Percentiles rank a stretch among this genome's conserved stretches.
These are phyloP conservation scores for Zygoascus hellenicus DNA, from an alignment of 1,139 yeast species.

Conservation along the genomic window DNA sequence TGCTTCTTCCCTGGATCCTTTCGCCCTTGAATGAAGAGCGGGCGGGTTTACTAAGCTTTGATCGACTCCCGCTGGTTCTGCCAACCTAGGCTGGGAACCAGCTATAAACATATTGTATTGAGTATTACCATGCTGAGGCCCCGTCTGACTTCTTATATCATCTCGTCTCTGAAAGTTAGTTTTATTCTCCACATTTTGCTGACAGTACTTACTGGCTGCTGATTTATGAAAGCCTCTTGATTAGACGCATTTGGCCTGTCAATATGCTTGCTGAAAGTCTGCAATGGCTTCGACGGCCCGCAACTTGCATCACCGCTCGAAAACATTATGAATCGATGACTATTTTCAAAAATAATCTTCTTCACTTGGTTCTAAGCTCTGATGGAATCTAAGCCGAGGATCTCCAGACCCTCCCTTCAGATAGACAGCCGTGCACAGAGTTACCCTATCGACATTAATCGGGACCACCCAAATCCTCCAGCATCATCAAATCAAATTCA, in stretches of 20 bases:
- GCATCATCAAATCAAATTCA: neutral
- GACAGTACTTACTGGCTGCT: slow-evolving; percentile 10
- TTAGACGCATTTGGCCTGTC: neutral
- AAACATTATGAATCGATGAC: slow-evolving; percentile 9
- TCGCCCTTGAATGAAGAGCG: no score
- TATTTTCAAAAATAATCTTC: neutral
- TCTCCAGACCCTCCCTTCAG: no score
- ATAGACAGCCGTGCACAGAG: no score
- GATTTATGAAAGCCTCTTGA: slow-evolving; percentile 4
- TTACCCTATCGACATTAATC: no score
- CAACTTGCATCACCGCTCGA: slow-evolving; percentile 18
- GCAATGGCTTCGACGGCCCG: slow-evolving; percentile 33
- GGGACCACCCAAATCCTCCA: neutral
- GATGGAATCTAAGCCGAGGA: neutral
- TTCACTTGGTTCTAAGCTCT: neutral
- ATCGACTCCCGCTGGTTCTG: no score
- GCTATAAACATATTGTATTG: no score
- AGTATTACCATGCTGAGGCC: no score
- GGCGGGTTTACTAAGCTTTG: no score
- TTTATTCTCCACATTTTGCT: neutral
- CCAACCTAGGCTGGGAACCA: no score
- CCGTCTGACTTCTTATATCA: neutral
- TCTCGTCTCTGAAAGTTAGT: neutral
- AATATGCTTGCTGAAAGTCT: slow-evolving; percentile 12
- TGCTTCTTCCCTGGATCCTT: no score